A percentile compares a stretch with the other conserved stretches of the same genome.
These are phyloP conservation scores for Diutina neorugosa DNA, from an alignment of 1,139 yeast species.

Conservation along the genomic window DNA sequence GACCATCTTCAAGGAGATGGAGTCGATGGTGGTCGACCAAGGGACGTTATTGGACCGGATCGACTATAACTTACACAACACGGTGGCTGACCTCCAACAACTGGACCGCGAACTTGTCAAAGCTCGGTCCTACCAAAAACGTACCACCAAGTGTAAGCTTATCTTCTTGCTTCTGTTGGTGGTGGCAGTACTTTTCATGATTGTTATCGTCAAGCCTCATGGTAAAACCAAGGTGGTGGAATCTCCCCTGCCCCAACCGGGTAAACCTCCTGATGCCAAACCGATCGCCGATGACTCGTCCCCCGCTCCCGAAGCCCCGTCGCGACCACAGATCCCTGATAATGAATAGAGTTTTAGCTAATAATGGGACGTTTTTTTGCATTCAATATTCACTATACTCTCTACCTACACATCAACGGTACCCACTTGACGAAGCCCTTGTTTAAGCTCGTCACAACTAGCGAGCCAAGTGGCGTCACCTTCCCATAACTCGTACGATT, in stretches of 20 bases:
- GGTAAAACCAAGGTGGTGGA: slow-evolving; percentile 10
- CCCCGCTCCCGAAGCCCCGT: background rate
- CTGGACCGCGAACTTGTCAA: slow-evolving; percentile 69
- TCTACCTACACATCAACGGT: too few species aligned
- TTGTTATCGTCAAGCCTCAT: slow-evolving; percentile 60
- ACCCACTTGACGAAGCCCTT: background rate
- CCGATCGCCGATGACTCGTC: background rate
- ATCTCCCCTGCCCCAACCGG: slow-evolving; percentile 5
- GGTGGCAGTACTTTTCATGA: slow-evolving; percentile 59
- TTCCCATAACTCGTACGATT: background rate
- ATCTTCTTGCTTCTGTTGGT: slow-evolving; percentile 61
- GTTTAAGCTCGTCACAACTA: background rate
- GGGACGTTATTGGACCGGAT: slow-evolving; percentile 89
- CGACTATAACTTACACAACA: slow-evolving; percentile 77
- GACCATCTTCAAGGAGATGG: slow-evolving; percentile 88
- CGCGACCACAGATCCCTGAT: background rate
- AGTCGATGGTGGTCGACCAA: slow-evolving; percentile 84
- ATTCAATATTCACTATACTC: background rate
- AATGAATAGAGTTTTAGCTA: background rate
- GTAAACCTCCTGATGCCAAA: background rate
- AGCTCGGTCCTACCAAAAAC: slow-evolving; percentile 73
- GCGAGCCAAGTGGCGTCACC: background rate
- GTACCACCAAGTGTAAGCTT: slow-evolving; percentile 84
- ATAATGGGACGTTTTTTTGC: background rate
- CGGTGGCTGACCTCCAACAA: slow-evolving; percentile 60